A percentile compares a stretch with the other conserved stretches of the same genome.
Conservation (phyloP, 768 basidiomycete species). For the Sarcodon sp. region DNA sequence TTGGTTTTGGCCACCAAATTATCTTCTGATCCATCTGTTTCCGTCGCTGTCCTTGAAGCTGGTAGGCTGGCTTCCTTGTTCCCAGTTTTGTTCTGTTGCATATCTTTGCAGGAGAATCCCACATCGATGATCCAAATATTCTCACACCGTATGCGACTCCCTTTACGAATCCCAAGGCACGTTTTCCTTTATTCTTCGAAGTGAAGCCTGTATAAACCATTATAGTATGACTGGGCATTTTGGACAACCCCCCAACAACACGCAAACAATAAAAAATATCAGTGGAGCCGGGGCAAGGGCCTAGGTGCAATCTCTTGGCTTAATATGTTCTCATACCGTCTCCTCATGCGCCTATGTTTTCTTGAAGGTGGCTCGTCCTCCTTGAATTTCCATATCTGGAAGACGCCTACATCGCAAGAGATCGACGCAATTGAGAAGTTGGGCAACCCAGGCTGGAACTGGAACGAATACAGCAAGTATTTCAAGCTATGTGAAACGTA, state of each 20-base stretch:
- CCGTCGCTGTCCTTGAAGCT: constrained; percentile 20
- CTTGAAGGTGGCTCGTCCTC: constrained; percentile 26
- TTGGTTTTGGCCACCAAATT: constrained; percentile 24
- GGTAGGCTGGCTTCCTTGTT: constrained; percentile 4
- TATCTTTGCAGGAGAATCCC: too few relatives aligned
- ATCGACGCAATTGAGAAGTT: constrained; percentile 28
- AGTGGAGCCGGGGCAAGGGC: not conserved
- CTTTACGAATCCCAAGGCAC: too few relatives aligned
- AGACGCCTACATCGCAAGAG: constrained; percentile 15
- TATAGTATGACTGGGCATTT: constrained; percentile 3
- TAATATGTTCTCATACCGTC: too few relatives aligned
- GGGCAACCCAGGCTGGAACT: constrained; percentile 48
- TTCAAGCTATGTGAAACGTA: constrained; percentile 7
- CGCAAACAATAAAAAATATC: not conserved
- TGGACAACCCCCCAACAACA: not conserved
- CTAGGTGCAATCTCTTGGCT: too few relatives aligned
- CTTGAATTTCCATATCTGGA: constrained; percentile 27
- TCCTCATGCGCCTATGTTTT: constrained; percentile 6
- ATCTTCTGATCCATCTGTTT: constrained; percentile 16
- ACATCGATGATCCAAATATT: too few relatives aligned
- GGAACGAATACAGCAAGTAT: constrained; percentile 26
- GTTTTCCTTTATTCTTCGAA: too few relatives aligned
- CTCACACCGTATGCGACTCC: too few relatives aligned
- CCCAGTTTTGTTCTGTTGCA: too few relatives aligned
- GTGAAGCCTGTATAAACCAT: not conserved